Percentiles rank a stretch among this genome's conserved stretches.
Evolutionary conservation across 179 eudicot species (phyloP).

Genomic region (Drosera spatulata): DNA sequence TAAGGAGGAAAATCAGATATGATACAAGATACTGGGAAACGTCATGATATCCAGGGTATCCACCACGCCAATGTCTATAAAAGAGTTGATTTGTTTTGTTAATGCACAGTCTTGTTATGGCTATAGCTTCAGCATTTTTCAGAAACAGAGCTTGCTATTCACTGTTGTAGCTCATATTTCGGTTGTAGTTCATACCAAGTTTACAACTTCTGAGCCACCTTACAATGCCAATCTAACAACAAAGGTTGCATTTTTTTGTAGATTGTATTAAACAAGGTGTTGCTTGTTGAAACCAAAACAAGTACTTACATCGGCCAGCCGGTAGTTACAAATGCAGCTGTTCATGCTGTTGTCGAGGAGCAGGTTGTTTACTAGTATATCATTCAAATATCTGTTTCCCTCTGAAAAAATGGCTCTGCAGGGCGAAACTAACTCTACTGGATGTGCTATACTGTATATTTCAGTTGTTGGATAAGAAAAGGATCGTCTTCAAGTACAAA

Average conservation of each 20-base stretch:
- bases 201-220: no score
- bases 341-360: conserved; percentile 90
- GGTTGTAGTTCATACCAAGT: no score
- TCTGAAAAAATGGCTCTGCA: background rate
- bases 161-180: no score
- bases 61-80: no score
- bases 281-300: conserved; percentile 72
- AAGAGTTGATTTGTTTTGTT: no score
- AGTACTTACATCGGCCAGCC: conserved; percentile 74
- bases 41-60: no score
- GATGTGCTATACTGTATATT: background rate
- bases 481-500: conserved; percentile 74
- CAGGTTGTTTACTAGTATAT: conserved; percentile 34
- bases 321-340: conserved; percentile 73
- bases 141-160: no score
- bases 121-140: no score
- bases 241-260: conserved; percentile 14
- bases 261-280: conserved; percentile 79
- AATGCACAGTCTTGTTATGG: no score
- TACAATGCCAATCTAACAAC: background rate
- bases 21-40: no score
- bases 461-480: conserved; percentile 63
- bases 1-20: no score
- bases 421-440: no score
- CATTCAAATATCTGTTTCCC: background rate